Conservation (phyloP, 306 rosid species). For the Inga leiocalycina region DNA sequence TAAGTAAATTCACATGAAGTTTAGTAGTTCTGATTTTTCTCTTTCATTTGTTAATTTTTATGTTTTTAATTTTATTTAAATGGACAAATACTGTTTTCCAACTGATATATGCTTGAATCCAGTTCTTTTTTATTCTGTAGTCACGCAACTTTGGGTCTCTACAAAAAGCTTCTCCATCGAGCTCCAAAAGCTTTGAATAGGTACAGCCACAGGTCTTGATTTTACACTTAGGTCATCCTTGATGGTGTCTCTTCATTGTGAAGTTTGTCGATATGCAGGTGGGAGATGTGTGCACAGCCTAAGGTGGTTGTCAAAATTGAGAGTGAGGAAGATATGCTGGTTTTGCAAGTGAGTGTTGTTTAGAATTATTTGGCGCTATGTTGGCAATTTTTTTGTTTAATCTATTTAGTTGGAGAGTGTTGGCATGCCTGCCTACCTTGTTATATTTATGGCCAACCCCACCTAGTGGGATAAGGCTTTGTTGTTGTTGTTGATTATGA, state of each 20-base stretch:
- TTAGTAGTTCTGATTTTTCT: background rate
- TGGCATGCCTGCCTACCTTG: slow-evolving; percentile 7
- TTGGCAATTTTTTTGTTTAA: background rate
- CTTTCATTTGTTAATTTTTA: slow-evolving; percentile 17
- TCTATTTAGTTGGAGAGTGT: slow-evolving; percentile 14
- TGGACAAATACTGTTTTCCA: background rate
- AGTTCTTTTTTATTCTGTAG: slow-evolving; percentile 43
- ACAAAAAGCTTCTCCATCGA: slow-evolving; percentile 75
- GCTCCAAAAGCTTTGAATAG: slow-evolving; percentile 88
- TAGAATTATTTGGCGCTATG: background rate
- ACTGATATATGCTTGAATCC: slow-evolving; percentile 4
- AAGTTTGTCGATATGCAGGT: slow-evolving; percentile 55
- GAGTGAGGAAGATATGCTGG: slow-evolving; percentile 88
- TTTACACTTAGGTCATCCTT: background rate
- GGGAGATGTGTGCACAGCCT: slow-evolving; percentile 98
- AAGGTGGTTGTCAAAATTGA: slow-evolving; percentile 95
- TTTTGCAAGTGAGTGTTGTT: slow-evolving; percentile 66
- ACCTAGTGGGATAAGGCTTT: background rate
- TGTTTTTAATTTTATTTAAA: background rate
- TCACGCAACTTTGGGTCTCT: slow-evolving; percentile 94
- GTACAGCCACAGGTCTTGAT: slow-evolving; percentile 36
- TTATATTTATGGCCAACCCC: background rate
- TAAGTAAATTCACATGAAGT: slow-evolving; percentile 20
- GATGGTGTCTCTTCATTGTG: slow-evolving; percentile 2
- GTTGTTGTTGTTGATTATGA: slow-evolving; percentile 8